Conservation (phyloP, 805 yeast genomes). For the Candida ascalaphidarum region DNA sequence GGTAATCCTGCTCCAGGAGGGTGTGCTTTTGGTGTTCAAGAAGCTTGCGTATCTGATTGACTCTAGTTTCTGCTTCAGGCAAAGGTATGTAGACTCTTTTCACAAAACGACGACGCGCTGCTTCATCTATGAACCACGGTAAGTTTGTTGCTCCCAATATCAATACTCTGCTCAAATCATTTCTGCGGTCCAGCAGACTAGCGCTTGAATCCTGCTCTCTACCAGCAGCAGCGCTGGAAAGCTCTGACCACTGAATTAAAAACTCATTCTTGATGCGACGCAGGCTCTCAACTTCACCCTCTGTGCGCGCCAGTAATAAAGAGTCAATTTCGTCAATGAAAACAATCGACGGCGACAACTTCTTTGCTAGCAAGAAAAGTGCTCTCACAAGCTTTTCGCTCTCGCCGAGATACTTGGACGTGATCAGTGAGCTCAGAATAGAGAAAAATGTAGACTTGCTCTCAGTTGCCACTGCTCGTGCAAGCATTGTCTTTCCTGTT, state of each 20-base stretch:
- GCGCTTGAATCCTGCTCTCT: slow-evolving; percentile 36
- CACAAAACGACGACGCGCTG: slow-evolving; percentile 89
- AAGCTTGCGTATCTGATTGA: slow-evolving; percentile 59
- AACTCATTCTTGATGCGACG: slow-evolving; percentile 90
- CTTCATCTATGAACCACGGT: slow-evolving; percentile 97
- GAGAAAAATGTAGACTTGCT: slow-evolving; percentile 88
- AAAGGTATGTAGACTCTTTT: slow-evolving; percentile 89
- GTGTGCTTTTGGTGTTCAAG: slow-evolving; percentile 67
- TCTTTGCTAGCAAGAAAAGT: slow-evolving; percentile 73
- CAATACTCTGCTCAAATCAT: slow-evolving; percentile 53
- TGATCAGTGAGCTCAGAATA: slow-evolving; percentile 81
- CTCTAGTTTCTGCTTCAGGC: slow-evolving; percentile 80
- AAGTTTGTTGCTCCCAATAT: slow-evolving; percentile 92
- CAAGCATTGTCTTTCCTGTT: slow-evolving; percentile 97
- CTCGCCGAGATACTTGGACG: slow-evolving; percentile 86
- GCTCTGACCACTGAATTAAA: slow-evolving; percentile 88
- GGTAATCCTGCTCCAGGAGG: slow-evolving; percentile 54
- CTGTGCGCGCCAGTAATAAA: slow-evolving; percentile 65
- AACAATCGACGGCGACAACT: slow-evolving; percentile 84
- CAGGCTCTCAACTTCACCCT: slow-evolving; percentile 79
- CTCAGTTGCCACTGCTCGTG: slow-evolving; percentile 94
- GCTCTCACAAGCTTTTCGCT: slow-evolving; percentile 91
- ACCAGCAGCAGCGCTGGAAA: slow-evolving; percentile 78
- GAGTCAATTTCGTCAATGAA: slow-evolving; percentile 97
- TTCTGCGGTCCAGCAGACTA: slow-evolving; percentile 32